Evolutionary conservation across 192 early-diverging fungal genomes (phyloP).

Genomic region (Coemansia sp.): DNA sequence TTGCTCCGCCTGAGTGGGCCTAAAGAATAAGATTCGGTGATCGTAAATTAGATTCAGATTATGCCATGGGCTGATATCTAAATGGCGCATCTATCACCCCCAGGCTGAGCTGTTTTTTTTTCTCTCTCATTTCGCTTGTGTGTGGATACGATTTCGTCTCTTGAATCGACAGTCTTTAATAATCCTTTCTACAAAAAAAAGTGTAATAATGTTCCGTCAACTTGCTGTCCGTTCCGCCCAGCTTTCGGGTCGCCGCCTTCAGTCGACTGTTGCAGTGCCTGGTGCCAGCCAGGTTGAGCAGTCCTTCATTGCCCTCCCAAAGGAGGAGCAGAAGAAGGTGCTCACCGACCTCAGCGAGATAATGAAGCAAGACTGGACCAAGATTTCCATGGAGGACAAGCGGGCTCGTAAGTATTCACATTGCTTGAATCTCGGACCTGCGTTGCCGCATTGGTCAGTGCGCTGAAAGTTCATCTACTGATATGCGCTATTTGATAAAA

Average conservation of each 20-base stretch:
- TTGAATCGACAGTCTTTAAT: background rate
- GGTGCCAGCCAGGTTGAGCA: slow-evolving; percentile 47
- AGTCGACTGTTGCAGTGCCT: slow-evolving; percentile 40
- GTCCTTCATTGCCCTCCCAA: slow-evolving; percentile 67
- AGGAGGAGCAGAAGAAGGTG: slow-evolving; percentile 81
- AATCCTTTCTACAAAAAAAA: background rate
- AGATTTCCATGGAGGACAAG: slow-evolving; percentile 91
- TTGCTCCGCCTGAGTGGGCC: background rate
- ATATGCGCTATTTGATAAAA: no score
- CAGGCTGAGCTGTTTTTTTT: slow-evolving; percentile 5
- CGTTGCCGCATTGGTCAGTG: background rate
- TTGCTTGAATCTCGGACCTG: slow-evolving; percentile 17
- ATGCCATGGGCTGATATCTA: background rate
- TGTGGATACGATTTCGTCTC: slow-evolving; percentile 11
- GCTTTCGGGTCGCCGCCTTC: slow-evolving; percentile 67
- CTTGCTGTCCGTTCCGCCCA: slow-evolving; percentile 55
- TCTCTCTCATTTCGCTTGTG: background rate
- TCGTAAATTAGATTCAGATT: slow-evolving; percentile 1
- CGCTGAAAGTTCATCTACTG: background rate
- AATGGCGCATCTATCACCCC: background rate
- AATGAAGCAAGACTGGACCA: slow-evolving; percentile 97
- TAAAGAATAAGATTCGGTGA: background rate
- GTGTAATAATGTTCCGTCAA: slow-evolving; percentile 62
- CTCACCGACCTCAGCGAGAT: slow-evolving; percentile 74
- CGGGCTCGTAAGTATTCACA: slow-evolving; percentile 62